Conservation (phyloP, 306 rosid genomes). For the Styphnolobium japonicum region DNA sequence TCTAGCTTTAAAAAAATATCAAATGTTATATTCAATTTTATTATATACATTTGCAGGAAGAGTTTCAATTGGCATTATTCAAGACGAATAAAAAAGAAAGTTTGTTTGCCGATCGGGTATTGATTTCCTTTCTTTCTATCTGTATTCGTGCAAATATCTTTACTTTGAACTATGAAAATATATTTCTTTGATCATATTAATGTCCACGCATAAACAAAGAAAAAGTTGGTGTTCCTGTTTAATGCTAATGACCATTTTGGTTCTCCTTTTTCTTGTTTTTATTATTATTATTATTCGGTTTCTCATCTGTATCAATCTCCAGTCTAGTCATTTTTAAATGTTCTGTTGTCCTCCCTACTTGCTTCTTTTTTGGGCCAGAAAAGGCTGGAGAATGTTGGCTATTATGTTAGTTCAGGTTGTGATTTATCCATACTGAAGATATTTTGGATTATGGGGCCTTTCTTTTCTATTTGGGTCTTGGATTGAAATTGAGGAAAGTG, state of each 20-base stretch:
- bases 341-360: neutral
- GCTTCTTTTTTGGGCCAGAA: neutral
- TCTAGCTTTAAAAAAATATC: neutral
- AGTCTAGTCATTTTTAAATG: neutral
- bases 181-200: neutral
- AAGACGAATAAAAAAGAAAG: conserved; percentile 99
- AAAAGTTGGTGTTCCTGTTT: neutral
- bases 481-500: neutral
- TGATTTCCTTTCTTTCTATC: conserved; percentile 14
- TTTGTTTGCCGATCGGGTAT: conserved; percentile 94
- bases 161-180: neutral
- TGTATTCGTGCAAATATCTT: neutral
- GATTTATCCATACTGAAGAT: neutral
- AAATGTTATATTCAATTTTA: conserved; percentile 11
- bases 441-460: neutral
- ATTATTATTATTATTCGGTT: neutral
- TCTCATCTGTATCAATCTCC: neutral
- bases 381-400: neutral
- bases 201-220: neutral
- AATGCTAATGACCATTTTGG: neutral
- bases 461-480: neutral
- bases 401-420: neutral
- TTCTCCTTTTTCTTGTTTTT: neutral
- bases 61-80: conserved; percentile 93
- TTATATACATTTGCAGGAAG: conserved; percentile 62